These are phyloP conservation scores for Podosphaera xanthii DNA, from an alignment of 2,329 filamentous ascomycete species.

Conservation along the genomic window DNA sequence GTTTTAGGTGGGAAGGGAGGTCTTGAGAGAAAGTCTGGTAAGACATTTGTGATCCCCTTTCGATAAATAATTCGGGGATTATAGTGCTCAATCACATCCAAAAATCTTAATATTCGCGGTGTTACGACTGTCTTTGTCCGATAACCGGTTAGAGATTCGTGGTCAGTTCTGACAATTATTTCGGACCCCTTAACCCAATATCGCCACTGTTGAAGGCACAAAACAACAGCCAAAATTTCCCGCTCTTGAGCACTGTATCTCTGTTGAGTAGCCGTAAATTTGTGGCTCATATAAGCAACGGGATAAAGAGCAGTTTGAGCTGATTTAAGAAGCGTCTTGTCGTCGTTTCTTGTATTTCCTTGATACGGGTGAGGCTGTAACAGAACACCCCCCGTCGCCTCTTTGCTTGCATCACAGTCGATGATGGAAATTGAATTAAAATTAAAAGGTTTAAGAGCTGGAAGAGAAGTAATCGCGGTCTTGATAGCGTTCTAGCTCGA, in stretches of 20 bases:
- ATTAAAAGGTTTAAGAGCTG: neutral
- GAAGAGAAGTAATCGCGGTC: neutral
- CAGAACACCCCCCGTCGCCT: neutral
- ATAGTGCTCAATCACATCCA: neutral
- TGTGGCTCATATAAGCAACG: too few species aligned
- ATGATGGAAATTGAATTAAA: neutral
- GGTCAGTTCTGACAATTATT: neutral
- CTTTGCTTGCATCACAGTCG: neutral
- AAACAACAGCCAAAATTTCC: neutral
- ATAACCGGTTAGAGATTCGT: neutral
- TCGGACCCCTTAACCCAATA: neutral
- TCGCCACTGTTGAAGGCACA: neutral
- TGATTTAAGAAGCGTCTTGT: neutral
- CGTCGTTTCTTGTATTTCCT: neutral
- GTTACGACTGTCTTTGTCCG: neutral
- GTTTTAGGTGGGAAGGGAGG: neutral
- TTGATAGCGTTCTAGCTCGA: neutral
- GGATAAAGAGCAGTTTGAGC: neutral
- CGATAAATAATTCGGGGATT: neutral
- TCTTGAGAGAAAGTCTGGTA: too few species aligned
- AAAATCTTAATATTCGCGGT: neutral
- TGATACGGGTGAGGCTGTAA: neutral
- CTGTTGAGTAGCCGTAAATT: neutral
- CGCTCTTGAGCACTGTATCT: neutral
- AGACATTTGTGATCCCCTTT: too few species aligned